Evolutionary conservation across 1,284 basidiomycete genomes (phyloP).

Genomic region (Meripilus lineatus): DNA sequence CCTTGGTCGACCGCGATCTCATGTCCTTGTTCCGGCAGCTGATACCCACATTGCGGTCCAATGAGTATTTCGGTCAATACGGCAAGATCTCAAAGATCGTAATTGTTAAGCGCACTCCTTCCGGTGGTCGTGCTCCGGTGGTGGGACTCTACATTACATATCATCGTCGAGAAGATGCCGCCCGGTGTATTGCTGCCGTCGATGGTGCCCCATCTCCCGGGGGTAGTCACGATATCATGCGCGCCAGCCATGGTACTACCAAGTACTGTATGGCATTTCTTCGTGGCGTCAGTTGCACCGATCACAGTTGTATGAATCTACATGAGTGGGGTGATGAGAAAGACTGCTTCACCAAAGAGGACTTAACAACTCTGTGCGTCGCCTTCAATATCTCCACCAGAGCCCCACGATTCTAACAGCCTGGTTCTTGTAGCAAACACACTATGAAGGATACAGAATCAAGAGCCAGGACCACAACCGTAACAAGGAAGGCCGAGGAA

Average conservation of each 20-base stretch:
- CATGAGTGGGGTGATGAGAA: constrained; percentile 99
- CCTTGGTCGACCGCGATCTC: too few relatives aligned
- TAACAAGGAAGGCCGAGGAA: constrained; percentile 52
- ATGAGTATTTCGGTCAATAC: constrained; percentile 98
- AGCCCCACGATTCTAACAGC: constrained; percentile 15
- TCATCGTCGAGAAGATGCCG: constrained; percentile 91
- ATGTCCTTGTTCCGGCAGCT: constrained; percentile 47
- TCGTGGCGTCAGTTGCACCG: constrained; percentile 81
- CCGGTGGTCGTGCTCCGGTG: constrained; percentile 70
- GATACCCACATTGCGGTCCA: constrained; percentile 89
- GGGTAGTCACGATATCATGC: constrained; percentile 75
- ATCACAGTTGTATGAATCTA: constrained; percentile 88
- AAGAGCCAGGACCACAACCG: constrained; percentile 41
- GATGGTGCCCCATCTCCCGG: constrained; percentile 89
- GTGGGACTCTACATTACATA: constrained; percentile 97
- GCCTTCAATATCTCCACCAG: constrained; percentile 8
- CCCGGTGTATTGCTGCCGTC: constrained; percentile 87
- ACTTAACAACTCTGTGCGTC: constrained; percentile 81
- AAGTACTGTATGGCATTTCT: constrained; percentile 98
- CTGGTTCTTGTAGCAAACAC: constrained; percentile 61
- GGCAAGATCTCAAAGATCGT: constrained; percentile 97
- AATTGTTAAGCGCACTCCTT: constrained; percentile 83
- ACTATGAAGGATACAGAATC: constrained; percentile 83
- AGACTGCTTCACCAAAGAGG: constrained; percentile 93
- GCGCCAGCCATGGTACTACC: constrained; percentile 94